phyloP scores from a whole-genome alignment of 2,329 filamentous ascomycete species.

The Shiraia bambusicola region DNA sequence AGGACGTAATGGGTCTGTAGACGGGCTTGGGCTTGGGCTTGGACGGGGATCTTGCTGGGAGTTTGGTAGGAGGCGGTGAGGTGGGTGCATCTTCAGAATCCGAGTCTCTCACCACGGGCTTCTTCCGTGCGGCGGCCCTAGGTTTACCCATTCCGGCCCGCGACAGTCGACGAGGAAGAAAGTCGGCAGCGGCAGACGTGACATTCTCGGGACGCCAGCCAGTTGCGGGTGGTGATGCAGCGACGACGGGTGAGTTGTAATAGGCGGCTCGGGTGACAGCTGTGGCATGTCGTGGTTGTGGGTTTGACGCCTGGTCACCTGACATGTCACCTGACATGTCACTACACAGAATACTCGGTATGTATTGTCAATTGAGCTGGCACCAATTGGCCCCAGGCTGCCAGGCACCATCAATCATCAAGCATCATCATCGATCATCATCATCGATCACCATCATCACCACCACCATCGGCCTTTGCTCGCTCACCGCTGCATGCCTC shows the following conservation, averaged over 20 bases:
- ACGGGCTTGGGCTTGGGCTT: conserved; percentile 42
- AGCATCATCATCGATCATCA: too few relatives aligned
- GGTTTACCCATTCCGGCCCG: conserved; percentile 43
- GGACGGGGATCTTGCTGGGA: conserved; percentile 35
- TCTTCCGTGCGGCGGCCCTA: conserved; percentile 40
- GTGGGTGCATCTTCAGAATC: conserved; percentile 31
- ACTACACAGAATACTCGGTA: too few relatives aligned
- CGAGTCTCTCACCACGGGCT: conserved; percentile 41
- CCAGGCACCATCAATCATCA: too few relatives aligned
- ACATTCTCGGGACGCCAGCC: conserved; percentile 30
- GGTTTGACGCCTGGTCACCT: neutral
- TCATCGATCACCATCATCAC: neutral
- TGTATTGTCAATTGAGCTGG: neutral
- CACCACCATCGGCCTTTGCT: neutral
- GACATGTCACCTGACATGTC: too few relatives aligned
- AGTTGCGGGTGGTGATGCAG: conserved; percentile 17
- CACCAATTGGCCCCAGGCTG: too few relatives aligned
- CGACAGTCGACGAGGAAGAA: conserved; percentile 18
- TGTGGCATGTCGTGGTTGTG: conserved; percentile 9
- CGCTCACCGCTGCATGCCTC: conserved; percentile 8
- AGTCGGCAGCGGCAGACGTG: conserved; percentile 18
- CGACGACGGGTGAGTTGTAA: conserved; percentile 5
- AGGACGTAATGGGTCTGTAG: conserved; percentile 51
- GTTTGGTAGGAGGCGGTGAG: conserved; percentile 38
- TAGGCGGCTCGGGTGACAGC: conserved; percentile 1